phyloP scores from a whole-genome alignment of 2,329 filamentous ascomycete species.

The Intubia oerlemansii region DNA sequence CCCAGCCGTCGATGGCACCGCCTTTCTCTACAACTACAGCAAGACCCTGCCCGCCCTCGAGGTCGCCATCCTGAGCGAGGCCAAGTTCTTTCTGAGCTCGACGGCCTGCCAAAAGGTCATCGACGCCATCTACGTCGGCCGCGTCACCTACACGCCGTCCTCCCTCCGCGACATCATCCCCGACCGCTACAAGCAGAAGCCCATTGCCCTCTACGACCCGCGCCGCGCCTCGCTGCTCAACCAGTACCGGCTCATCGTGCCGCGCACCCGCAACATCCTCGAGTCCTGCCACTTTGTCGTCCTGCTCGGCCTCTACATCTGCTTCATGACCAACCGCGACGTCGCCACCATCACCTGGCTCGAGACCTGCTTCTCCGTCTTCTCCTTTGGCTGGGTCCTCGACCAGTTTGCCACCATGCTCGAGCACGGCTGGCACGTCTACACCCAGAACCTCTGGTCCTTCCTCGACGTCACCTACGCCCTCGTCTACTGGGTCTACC shows the following conservation, averaged over 20 bases:
- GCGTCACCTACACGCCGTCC: slow-evolving; percentile 64
- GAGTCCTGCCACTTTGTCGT: slow-evolving; percentile 55
- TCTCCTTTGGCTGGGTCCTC: slow-evolving; percentile 57
- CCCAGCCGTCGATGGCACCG: too few relatives aligned
- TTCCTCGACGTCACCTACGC: slow-evolving; percentile 67
- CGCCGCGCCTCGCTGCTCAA: slow-evolving; percentile 55
- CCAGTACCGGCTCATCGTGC: slow-evolving; percentile 69
- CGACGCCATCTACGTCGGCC: slow-evolving; percentile 60
- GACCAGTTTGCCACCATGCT: slow-evolving; percentile 60
- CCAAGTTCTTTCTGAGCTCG: slow-evolving; percentile 56
- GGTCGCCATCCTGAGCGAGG: slow-evolving; percentile 64
- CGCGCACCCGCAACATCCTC: slow-evolving; percentile 52
- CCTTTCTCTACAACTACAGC: slow-evolving; percentile 27
- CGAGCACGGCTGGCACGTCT: slow-evolving; percentile 57
- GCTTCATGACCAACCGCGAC: slow-evolving; percentile 49
- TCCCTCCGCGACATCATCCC: slow-evolving; percentile 68
- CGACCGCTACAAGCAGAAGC: slow-evolving; percentile 68
- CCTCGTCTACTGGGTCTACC: slow-evolving; percentile 47
- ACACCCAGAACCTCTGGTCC: slow-evolving; percentile 76
- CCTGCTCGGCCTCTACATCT: slow-evolving; percentile 46
- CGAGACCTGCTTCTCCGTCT: slow-evolving; percentile 50
- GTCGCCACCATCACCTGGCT: slow-evolving; percentile 29
- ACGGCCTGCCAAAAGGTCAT: slow-evolving; percentile 67
- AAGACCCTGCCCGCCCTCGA: slow-evolving; percentile 57
- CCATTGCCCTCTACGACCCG: slow-evolving; percentile 64